phyloP scores from a whole-genome alignment of 2,329 filamentous ascomycete genomes.

The Fusarium decemcellulare region DNA sequence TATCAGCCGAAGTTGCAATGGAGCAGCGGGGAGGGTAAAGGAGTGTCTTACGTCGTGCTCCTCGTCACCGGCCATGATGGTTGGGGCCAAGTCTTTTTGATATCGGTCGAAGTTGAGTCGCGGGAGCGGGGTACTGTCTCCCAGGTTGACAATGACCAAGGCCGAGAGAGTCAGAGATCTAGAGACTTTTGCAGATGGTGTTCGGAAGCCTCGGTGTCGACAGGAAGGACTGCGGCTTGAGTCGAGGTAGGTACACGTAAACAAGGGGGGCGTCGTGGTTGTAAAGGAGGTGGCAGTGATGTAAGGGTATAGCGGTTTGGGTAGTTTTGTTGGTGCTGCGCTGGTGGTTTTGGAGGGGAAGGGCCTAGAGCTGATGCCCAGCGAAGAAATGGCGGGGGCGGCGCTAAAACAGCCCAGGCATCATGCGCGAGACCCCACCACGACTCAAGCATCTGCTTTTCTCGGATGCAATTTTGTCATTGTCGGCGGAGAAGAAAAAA shows the following conservation, averaged over 20 bases:
- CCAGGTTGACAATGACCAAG: conserved; percentile 15
- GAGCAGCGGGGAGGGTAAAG: not conserved
- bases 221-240: too few relatives aligned
- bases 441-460: not conserved
- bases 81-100: not conserved
- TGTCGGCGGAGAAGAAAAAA: conserved; percentile 9
- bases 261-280: conserved; percentile 5
- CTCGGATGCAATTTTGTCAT: conserved; percentile 13
- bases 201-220: not conserved
- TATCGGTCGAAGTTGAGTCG: conserved; percentile 10
- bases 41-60: conserved; percentile 53
- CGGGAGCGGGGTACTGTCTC: conserved; percentile 37
- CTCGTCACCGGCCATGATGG: conserved; percentile 48
- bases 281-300: conserved; percentile 29
- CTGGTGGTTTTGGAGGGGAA: conserved; percentile 39
- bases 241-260: not conserved
- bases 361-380: conserved; percentile 29
- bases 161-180: conserved; percentile 3
- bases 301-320: conserved; percentile 20
- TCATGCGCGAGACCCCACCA: conserved; percentile 34
- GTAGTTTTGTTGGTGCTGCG: not conserved
- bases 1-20: not conserved
- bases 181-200: not conserved
- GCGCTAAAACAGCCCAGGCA: conserved; percentile 29
- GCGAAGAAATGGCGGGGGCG: conserved; percentile 35